Base-by-base conservation (phyloP, 352 stramenopile species). In the Phytophthora sp. region DNA sequence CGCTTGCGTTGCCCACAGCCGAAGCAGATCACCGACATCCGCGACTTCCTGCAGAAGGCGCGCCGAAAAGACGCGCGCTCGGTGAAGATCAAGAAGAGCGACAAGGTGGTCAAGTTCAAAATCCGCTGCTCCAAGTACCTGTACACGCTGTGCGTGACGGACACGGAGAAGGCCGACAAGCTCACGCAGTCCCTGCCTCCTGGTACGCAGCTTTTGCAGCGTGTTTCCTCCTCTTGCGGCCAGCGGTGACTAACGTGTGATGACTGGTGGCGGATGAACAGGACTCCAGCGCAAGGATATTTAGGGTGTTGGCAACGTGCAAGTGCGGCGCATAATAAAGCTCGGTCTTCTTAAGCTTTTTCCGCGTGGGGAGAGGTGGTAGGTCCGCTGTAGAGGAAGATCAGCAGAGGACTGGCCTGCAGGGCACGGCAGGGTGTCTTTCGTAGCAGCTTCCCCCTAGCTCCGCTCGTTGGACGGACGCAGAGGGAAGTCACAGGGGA, bases 161-260 rank as follows among this genome's bases (percentile, higher is more conserved):
- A 99, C 86, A 91, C 88, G 46, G 97, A 99, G 82, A 99, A 99
- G 95, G 98, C 98, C 24, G 97, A 99, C 77, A 99, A 99, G 89
- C 93, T 99, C 58, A 99, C 96, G 60, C 97, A 99, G 88, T 99
- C 96, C 63, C 88, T 99, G 66, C 98, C 98, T 50, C 97, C 97
- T 77, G 97, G 97, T 93, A 78, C 54, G 82, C 46, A 10, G 10
- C 15, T 39, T 26, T 11, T 2, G 26, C 28, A 17, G 18, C 17
- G 15, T 31, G 18, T 5, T n/a, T n/a, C n/a, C n/a, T n/a, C n/a
- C n/a, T n/a, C n/a, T n/a, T n/a, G n/a, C 28, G 27, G 20, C 18
- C 5, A 39, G 10, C 30, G 32, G 26, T 32, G 28, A 43, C 48
- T 71, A 13, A 61, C 24, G 5, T 26, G 43, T 44, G 17, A n/a